phyloP scores from a whole-genome alignment of 768 basidiomycete genomes.

The Candolleomyces efflorescens region DNA sequence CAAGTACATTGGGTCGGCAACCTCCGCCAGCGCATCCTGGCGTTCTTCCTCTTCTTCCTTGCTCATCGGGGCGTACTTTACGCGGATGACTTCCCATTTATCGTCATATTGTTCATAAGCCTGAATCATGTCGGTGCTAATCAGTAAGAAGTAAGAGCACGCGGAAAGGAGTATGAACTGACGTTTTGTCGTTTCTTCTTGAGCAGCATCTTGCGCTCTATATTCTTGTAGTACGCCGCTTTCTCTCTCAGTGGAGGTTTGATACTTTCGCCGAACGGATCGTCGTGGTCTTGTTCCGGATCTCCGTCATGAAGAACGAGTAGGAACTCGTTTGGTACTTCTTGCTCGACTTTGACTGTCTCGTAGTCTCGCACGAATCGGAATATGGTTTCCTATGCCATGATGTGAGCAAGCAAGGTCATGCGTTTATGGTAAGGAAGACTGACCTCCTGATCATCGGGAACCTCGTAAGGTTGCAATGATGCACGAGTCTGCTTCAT shows the following conservation, averaged over 20 bases:
- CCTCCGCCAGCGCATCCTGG: slow-evolving; percentile 74
- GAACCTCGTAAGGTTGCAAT: slow-evolving; percentile 39
- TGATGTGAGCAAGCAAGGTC: not conserved
- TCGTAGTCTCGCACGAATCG: slow-evolving; percentile 82
- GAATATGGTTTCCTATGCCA: slow-evolving; percentile 59
- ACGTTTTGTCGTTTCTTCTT: slow-evolving; percentile 85
- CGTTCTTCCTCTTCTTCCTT: slow-evolving; percentile 75
- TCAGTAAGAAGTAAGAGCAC: slow-evolving; percentile 1
- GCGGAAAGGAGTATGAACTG: slow-evolving; percentile 21
- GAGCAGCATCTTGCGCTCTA: slow-evolving; percentile 82
- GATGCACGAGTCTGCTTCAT: slow-evolving; percentile 57
- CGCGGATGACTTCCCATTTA: slow-evolving; percentile 79
- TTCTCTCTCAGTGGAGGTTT: slow-evolving; percentile 33
- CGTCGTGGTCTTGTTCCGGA: slow-evolving; percentile 26
- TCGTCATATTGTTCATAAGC: slow-evolving; percentile 68
- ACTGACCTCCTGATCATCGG: slow-evolving; percentile 54
- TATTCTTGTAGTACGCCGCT: slow-evolving; percentile 87
- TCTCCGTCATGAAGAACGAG: slow-evolving; percentile 68
- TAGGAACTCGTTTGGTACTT: slow-evolving; percentile 81
- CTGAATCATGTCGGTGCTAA: slow-evolving; percentile 32
- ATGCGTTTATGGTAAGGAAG: not conserved
- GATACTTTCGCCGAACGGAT: slow-evolving; percentile 26
- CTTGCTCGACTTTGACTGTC: slow-evolving; percentile 81
- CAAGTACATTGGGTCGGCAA: slow-evolving; percentile 63
- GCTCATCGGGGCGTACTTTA: slow-evolving; percentile 67